Evolutionary conservation across 2,329 filamentous ascomycete species (phyloP), one percentile per base, ranked within the genome.

Genomic region (Bimuria novae-zelandiae): DNA sequence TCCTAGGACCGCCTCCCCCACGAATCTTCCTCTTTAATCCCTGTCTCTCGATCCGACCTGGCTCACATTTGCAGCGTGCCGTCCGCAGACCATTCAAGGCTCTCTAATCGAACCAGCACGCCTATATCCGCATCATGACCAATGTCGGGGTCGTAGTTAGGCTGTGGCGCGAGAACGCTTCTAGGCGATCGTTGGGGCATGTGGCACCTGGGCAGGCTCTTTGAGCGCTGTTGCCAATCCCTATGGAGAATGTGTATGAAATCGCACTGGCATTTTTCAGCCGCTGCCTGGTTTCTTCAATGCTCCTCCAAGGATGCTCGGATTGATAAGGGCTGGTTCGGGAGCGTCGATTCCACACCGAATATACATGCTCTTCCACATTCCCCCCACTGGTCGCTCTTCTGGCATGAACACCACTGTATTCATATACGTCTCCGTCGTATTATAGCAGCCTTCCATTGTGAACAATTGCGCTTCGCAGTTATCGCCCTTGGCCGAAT

Each of bases 401-500:
- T 74, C 71, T 2, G 69, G 69, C 66, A 72, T 70, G 50, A 72
- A 72, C 0, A 72, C 69, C 0, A 69, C 68, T 0, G 69, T 72
- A 14, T 71, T 73, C 10, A 72, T 62, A 46, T 63, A 71, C 2
- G 64, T 64, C 25, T 52, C 48, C 1, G 62, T 60, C 1, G 63
- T 68, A n/a, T 72, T 70, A 19, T 60, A 52, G 41, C 71, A 73
- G 4, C 62, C 44, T 3, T 57, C 44, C 55, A 64, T 61, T 14
- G 63, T 70, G 57, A 70, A 74, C 3, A 73, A 51, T 7, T 70
- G 62, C 21, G 69, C 71, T 33, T 73, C 69, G 57, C 70, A 73
- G 23, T 67, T 66, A 46, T 69, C 70, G 46, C 65, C 67, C 36
- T 72, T 71, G n/a, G 56, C 60, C 0, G 69, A 64, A 25, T 63